Evolutionary conservation across 768 basidiomycete species (phyloP).

Genomic region (Bullera alba): DNA sequence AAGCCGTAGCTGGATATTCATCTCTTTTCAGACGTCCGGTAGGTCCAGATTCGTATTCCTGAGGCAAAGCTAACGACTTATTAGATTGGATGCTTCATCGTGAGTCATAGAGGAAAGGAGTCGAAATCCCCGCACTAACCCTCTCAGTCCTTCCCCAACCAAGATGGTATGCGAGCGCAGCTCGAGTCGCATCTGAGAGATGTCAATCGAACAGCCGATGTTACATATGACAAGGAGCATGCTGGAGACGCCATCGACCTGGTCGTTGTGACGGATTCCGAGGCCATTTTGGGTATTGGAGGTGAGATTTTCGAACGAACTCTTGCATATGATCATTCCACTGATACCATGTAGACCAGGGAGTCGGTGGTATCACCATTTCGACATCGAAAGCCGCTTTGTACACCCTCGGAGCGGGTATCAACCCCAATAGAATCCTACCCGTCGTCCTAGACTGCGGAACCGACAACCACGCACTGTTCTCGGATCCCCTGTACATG

Average conservation of each 20-base stretch:
- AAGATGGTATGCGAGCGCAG: conserved; percentile 67
- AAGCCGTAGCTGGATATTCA: conserved; percentile 76
- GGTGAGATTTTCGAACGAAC: conserved; percentile 17
- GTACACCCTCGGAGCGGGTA: conserved; percentile 49
- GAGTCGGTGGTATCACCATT: conserved; percentile 56
- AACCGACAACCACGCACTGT: conserved; percentile 47
- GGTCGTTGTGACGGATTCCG: conserved; percentile 75
- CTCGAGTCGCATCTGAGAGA: conserved; percentile 49
- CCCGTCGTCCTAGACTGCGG: conserved; percentile 47
- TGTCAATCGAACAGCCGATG: conserved; percentile 42
- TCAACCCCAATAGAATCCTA: conserved; percentile 46
- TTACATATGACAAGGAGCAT: conserved; percentile 31
- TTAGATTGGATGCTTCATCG: conserved; percentile 37
- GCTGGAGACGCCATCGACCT: conserved; percentile 55
- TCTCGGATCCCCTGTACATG: conserved; percentile 51
- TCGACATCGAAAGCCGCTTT: conserved; percentile 65
- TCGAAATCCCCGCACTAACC: conserved; percentile 44
- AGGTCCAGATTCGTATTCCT: conserved; percentile 1
- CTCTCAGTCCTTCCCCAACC: conserved; percentile 52
- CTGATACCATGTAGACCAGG: conserved; percentile 50
- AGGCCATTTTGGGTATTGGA: conserved; percentile 74
- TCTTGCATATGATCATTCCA: background rate
- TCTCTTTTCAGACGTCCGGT: conserved; percentile 68
- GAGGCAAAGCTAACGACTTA: background rate
- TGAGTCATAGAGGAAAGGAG: too few relatives aligned